Conservation (phyloP, 1,284 basidiomycete genomes). For the Ganoderma multipileum region DNA sequence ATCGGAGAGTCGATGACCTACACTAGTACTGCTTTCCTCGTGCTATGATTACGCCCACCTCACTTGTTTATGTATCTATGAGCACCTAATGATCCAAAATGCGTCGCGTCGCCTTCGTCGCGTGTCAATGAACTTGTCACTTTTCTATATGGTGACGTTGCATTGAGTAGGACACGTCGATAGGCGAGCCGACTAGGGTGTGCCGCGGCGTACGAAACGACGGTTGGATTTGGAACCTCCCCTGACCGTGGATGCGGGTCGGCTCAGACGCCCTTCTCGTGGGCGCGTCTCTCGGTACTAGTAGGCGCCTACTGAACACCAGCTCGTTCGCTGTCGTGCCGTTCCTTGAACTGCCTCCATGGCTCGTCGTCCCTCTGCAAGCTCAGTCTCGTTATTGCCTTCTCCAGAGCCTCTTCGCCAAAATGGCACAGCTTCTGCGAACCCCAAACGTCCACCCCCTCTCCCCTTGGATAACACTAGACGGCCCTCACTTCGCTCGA, state of each 20-base stretch:
- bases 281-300: background rate
- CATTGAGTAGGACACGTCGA: background rate
- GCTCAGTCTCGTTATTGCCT: conserved; percentile 30
- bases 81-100: conserved; percentile 26
- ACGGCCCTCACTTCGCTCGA: conserved; percentile 29
- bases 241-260: background rate
- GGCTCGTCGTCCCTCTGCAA: conserved; percentile 40
- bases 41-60: conserved; percentile 14
- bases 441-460: conserved; percentile 48
- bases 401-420: conserved; percentile 20
- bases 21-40: background rate
- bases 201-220: background rate
- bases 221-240: background rate
- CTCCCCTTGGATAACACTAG: conserved; percentile 17
- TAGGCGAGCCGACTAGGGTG: background rate
- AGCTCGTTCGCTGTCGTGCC: conserved; percentile 10
- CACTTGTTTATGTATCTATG: conserved; percentile 27
- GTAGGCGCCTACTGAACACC: conserved; percentile 4
- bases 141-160: background rate
- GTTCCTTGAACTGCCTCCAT: conserved; percentile 24
- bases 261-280: background rate
- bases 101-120: conserved; percentile 11
- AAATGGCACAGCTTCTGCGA: conserved; percentile 37
- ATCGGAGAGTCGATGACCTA: conserved; percentile 14
- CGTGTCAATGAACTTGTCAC: background rate